A percentile compares a stretch with the other conserved stretches of the same genome.
Conservation (phyloP, 2,329 filamentous ascomycete species). For the Magnaporthiopsis incrustans region DNA sequence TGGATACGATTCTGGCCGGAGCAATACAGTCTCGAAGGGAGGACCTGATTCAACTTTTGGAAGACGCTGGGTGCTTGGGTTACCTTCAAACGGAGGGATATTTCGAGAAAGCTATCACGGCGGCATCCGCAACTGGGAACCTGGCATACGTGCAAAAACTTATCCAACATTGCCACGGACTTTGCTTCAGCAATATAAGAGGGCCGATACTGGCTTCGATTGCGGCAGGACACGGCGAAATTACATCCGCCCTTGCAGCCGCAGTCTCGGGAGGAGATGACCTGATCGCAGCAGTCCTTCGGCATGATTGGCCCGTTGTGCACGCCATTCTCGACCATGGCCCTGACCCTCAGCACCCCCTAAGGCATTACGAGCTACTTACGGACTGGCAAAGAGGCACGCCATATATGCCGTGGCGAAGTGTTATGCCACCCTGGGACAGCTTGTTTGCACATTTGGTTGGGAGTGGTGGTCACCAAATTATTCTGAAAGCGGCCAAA, state of each 20-base stretch:
- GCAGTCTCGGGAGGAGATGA: background rate
- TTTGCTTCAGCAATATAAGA: background rate
- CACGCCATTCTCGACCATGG: background rate
- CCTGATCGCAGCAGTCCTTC: background rate
- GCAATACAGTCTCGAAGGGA: background rate
- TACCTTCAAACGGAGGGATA: background rate
- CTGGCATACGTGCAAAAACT: background rate
- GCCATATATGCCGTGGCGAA: no score
- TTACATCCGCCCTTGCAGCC: background rate
- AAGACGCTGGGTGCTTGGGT: background rate
- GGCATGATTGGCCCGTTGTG: background rate
- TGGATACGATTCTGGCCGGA: no score
- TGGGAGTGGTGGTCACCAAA: background rate
- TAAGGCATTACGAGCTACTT: background rate
- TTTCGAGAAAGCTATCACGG: background rate
- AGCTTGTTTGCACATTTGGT: background rate
- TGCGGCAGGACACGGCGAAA: background rate
- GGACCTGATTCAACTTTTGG: background rate
- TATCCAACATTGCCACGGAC: background rate
- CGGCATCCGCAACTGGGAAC: background rate
- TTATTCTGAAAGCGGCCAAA: background rate
- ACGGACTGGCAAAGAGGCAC: no score
- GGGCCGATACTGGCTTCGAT: background rate
- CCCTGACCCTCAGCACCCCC: background rate
- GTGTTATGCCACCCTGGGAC: no score